These are phyloP conservation scores for Pseudomonodictys pantanalensis DNA, from an alignment of 495 filamentous ascomycete genomes.

Conservation along the genomic window DNA sequence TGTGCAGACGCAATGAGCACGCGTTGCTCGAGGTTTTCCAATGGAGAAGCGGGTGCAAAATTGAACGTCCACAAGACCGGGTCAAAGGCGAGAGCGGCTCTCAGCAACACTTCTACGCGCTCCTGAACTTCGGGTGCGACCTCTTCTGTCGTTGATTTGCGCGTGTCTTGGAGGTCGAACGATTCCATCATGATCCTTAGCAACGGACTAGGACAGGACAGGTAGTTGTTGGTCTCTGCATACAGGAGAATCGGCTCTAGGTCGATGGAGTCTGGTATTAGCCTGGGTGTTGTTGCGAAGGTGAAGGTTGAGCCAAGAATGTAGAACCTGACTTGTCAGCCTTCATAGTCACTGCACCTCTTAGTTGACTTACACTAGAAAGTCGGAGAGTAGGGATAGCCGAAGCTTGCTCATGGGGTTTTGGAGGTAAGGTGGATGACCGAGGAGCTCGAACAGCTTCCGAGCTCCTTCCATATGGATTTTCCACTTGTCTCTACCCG, in stretches of 20 bases:
- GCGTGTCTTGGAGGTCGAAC: slow-evolving; percentile 12
- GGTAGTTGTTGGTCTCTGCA: slow-evolving; percentile 32
- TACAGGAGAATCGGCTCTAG: slow-evolving; percentile 20
- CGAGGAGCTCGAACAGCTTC: slow-evolving; percentile 17
- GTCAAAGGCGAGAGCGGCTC: slow-evolving; percentile 16
- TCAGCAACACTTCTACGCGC: slow-evolving; percentile 2
- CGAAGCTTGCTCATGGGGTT: slow-evolving; percentile 15
- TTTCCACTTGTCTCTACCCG: slow-evolving; percentile 30
- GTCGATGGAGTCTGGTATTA: slow-evolving; percentile 13
- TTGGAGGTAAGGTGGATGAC: slow-evolving; percentile 3
- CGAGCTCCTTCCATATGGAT: slow-evolving; percentile 26
- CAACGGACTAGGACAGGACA: slow-evolving; percentile 27
- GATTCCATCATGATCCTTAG: slow-evolving; percentile 28
- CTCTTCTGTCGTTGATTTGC: neutral
- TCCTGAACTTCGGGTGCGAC: neutral
- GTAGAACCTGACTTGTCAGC: slow-evolving; percentile 17
- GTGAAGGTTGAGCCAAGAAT: slow-evolving; percentile 28
- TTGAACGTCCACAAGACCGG: slow-evolving; percentile 12
- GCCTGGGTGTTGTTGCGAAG: slow-evolving; percentile 3
- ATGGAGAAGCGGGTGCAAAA: slow-evolving; percentile 17
- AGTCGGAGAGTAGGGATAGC: slow-evolving; percentile 21
- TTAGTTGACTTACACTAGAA: slow-evolving; percentile 23
- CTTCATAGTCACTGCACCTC: neutral
- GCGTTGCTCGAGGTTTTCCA: slow-evolving; percentile 24
- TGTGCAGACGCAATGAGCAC: slow-evolving; percentile 25